These are phyloP conservation scores for Colletotrichum plurivorum DNA, from an alignment of 2,329 filamentous ascomycete genomes.

Conservation along the genomic window DNA sequence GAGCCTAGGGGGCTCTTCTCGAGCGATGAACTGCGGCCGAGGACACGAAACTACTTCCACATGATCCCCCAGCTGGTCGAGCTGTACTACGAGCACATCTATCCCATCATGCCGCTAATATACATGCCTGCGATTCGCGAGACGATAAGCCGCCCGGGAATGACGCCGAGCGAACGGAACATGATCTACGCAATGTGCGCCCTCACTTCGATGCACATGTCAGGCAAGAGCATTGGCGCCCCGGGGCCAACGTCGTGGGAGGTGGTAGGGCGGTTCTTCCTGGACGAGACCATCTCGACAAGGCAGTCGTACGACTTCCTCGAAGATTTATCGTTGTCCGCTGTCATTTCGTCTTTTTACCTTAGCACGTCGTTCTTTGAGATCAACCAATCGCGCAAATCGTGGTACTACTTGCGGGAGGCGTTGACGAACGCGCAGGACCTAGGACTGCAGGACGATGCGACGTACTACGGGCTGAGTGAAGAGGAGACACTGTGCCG, in stretches of 20 bases:
- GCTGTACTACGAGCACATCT: constrained; percentile 73
- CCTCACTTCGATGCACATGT: constrained; percentile 66
- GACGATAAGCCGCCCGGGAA: constrained; percentile 58
- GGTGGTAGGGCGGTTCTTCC: constrained; percentile 66
- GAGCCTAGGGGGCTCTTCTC: constrained; percentile 55
- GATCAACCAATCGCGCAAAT: constrained; percentile 72
- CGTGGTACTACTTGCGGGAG: constrained; percentile 74
- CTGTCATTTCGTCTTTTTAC: constrained; percentile 75
- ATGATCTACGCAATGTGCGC: constrained; percentile 71
- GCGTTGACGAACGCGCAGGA: constrained; percentile 72
- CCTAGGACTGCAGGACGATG: constrained; percentile 71
- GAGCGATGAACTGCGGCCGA: constrained; percentile 60
- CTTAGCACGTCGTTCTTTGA: constrained; percentile 73
- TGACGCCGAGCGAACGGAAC: constrained; percentile 57
- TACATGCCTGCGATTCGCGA: constrained; percentile 68
- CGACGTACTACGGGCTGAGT: constrained; percentile 63
- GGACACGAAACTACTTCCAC: constrained; percentile 58
- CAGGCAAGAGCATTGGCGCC: constrained; percentile 57
- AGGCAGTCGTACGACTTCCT: constrained; percentile 71
- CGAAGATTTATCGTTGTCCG: constrained; percentile 66
- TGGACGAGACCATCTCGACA: constrained; percentile 71
- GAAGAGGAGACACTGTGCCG: constrained; percentile 67
- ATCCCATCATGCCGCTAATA: constrained; percentile 74
- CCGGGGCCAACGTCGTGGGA: constrained; percentile 60
- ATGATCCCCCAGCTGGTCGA: constrained; percentile 70